phyloP scores from a whole-genome alignment of 2,329 filamentous ascomycete species.

The Aspergillus niger region DNA sequence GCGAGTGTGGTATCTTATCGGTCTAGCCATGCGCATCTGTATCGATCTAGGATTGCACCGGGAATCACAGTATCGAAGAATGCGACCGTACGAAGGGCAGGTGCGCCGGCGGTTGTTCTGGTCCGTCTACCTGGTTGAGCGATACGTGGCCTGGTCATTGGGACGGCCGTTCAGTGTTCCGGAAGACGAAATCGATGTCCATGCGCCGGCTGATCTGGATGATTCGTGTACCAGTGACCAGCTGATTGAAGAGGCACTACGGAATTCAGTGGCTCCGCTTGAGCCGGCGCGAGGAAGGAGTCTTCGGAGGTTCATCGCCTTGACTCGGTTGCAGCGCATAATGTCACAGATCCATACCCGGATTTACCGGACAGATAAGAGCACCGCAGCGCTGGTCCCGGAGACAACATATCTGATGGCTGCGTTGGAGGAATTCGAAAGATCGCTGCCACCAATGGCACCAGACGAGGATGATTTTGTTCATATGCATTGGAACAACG shows the following conservation, averaged over 20 bases:
- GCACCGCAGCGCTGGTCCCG: background rate
- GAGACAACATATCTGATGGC: constrained; percentile 19
- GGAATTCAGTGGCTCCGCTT: background rate
- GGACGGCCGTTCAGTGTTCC: constrained; percentile 36
- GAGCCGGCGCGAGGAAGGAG: constrained; percentile 1
- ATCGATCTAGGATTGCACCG: constrained; percentile 29
- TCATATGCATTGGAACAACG: constrained; percentile 28
- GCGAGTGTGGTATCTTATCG: constrained; percentile 30
- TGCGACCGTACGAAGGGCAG: constrained; percentile 18
- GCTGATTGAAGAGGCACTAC: background rate
- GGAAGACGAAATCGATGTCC: constrained; percentile 36
- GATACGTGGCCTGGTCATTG: constrained; percentile 30
- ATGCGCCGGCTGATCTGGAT: constrained; percentile 20
- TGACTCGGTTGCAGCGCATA: constrained; percentile 21
- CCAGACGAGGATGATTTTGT: constrained; percentile 22
- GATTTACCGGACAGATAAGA: constrained; percentile 22
- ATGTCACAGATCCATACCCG: constrained; percentile 20
- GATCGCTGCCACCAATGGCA: constrained; percentile 11
- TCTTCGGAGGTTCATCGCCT: constrained; percentile 16
- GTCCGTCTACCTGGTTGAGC: constrained; percentile 35
- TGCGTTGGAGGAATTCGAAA: constrained; percentile 17
- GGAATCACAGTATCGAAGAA: constrained; percentile 18
- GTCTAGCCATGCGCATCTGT: constrained; percentile 30
- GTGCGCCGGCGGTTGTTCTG: constrained; percentile 33
- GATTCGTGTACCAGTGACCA: constrained; percentile 10